phyloP scores from a whole-genome alignment of 805 yeast genomes.

The Barnettozyma botsteinii region DNA sequence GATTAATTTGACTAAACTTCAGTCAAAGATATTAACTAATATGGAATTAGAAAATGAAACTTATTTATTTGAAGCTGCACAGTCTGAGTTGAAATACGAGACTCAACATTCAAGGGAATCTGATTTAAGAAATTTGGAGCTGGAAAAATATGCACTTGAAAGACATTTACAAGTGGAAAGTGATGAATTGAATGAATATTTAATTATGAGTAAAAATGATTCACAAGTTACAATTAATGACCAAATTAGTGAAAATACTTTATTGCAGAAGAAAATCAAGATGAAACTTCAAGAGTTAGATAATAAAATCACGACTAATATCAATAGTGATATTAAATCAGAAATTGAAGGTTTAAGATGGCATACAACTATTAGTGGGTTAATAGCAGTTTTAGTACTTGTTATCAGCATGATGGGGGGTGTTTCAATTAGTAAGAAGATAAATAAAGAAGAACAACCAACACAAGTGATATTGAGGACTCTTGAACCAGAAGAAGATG shows the following conservation, averaged over 20 bases:
- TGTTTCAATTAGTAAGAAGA: constrained; percentile 33
- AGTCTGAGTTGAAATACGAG: constrained; percentile 78
- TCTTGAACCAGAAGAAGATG: constrained; percentile 29
- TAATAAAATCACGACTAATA: constrained; percentile 76
- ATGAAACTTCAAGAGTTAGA: constrained; percentile 74
- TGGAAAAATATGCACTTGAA: constrained; percentile 62
- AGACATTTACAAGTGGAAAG: constrained; percentile 65
- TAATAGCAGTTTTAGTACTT: constrained; percentile 64
- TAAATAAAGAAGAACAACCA: constrained; percentile 28
- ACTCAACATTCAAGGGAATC: constrained; percentile 65
- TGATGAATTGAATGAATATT: constrained; percentile 66
- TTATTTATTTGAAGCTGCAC: constrained; percentile 87
- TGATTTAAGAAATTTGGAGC: constrained; percentile 61
- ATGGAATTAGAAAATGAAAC: constrained; percentile 82
- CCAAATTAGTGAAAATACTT: constrained; percentile 78
- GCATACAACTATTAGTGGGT: constrained; percentile 88
- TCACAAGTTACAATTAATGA: constrained; percentile 80
- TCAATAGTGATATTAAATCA: constrained; percentile 75
- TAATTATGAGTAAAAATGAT: constrained; percentile 61
- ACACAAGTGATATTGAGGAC: constrained; percentile 31
- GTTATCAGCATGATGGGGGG: constrained; percentile 59
- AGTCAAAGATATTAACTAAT: constrained; percentile 32
- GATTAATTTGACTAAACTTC: constrained; percentile 27
- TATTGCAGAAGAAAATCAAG: constrained; percentile 62
- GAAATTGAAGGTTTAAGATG: constrained; percentile 87